Conservation (phyloP, 2,329 filamentous ascomycete genomes). For the Colletotrichum trifolii region DNA sequence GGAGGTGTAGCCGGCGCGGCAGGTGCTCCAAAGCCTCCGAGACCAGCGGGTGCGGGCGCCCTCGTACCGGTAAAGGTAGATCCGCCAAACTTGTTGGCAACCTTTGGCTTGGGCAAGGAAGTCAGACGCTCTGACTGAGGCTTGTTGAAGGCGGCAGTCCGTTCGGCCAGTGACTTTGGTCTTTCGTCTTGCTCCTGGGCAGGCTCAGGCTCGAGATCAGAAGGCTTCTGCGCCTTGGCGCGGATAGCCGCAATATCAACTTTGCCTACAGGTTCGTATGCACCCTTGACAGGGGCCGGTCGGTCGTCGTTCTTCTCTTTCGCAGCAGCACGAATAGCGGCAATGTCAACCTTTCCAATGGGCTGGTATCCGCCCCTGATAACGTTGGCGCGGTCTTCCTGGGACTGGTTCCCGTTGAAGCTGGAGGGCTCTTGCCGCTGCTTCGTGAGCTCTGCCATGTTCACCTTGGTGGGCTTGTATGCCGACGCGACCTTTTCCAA, state of each 20-base stretch:
- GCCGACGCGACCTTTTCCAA: constrained; percentile 92
- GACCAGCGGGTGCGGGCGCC: constrained; percentile 79
- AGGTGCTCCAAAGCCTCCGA: constrained; percentile 69
- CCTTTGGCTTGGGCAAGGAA: constrained; percentile 91
- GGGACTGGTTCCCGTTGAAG: constrained; percentile 49
- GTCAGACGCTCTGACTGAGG: constrained; percentile 82
- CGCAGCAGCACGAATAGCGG: constrained; percentile 82
- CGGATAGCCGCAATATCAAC: constrained; percentile 97
- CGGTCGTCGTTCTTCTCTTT: constrained; percentile 79
- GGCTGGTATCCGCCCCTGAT: constrained; percentile 92
- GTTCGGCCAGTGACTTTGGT: constrained; percentile 77
- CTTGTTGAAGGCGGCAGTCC: constrained; percentile 77
- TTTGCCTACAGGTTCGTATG: constrained; percentile 95
- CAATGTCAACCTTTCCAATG: constrained; percentile 97
- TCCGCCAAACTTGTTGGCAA: constrained; percentile 87
- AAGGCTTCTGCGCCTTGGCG: constrained; percentile 78
- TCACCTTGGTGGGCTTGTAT: constrained; percentile 95
- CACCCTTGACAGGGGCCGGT: constrained; percentile 86
- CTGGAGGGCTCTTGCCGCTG: constrained; percentile 76
- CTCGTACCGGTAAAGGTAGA: constrained; percentile 88
- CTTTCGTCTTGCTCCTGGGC: constrained; percentile 24
- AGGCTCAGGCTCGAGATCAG: constrained; percentile 42
- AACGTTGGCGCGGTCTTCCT: constrained; percentile 68
- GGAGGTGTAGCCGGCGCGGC: constrained; percentile 66
- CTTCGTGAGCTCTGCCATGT: constrained; percentile 85